These are phyloP conservation scores for Candida saitoana DNA, from an alignment of 805 yeast genomes.

Conservation along the genomic window DNA sequence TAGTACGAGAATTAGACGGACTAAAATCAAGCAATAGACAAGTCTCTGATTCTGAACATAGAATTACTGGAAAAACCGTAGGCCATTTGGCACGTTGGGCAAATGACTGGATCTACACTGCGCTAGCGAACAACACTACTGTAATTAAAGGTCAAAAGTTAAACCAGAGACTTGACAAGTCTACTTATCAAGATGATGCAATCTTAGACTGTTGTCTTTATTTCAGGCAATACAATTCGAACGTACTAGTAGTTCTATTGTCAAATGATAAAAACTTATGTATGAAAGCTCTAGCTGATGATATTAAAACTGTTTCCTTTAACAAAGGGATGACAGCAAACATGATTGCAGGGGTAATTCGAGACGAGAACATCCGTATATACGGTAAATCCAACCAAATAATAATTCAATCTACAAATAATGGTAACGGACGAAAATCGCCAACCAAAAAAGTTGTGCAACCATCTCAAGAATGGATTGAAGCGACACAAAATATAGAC, in stretches of 20 bases:
- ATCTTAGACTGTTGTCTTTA: slow-evolving; percentile 81
- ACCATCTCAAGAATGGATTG: slow-evolving; percentile 13
- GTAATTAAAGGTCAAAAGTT: slow-evolving; percentile 63
- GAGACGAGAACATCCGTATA: slow-evolving; percentile 27
- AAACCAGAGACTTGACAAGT: slow-evolving; percentile 47
- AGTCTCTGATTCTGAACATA: slow-evolving; percentile 12
- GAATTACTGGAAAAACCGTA: slow-evolving; percentile 31
- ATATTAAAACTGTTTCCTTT: slow-evolving; percentile 57
- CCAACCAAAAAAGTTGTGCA: neutral
- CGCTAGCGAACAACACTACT: slow-evolving; percentile 48
- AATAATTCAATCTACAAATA: neutral
- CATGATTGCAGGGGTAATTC: slow-evolving; percentile 38
- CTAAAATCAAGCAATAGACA: slow-evolving; percentile 47
- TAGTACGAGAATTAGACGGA: slow-evolving; percentile 78
- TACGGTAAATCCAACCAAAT: slow-evolving; percentile 16
- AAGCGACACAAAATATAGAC: slow-evolving; percentile 5
- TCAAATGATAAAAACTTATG: slow-evolving; percentile 86
- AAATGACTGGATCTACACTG: slow-evolving; percentile 68
- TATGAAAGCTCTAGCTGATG: slow-evolving; percentile 67
- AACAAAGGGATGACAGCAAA: slow-evolving; percentile 42
- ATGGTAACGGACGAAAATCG: neutral
- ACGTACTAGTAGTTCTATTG: slow-evolving; percentile 50
- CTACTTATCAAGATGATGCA: slow-evolving; percentile 65
- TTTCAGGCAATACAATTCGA: slow-evolving; percentile 38
- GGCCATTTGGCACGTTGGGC: slow-evolving; percentile 66